These are phyloP conservation scores for Globisporangium rhizosaccharum DNA, from an alignment of 352 stramenopile species.

Conservation along the genomic window DNA sequence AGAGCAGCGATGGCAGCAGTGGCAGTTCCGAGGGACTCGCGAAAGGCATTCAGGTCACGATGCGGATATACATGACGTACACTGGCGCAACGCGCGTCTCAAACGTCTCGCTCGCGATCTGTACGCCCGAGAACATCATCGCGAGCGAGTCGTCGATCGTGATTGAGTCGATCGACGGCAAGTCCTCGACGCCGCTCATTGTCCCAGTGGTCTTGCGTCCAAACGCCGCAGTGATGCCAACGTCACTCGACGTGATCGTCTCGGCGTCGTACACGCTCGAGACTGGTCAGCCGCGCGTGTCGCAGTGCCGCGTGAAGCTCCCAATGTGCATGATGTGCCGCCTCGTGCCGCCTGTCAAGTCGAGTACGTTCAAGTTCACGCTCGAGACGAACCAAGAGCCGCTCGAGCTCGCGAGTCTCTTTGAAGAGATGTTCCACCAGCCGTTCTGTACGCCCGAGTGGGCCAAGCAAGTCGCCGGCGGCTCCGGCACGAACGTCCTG, in stretches of 20 bases:
- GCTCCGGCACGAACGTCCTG: constrained; percentile 65
- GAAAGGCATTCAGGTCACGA: constrained; percentile 49
- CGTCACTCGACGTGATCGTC: constrained; percentile 54
- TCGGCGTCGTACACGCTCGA: constrained; percentile 71
- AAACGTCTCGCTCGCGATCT: constrained; percentile 75
- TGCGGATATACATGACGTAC: constrained; percentile 84
- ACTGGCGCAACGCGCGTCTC: constrained; percentile 55
- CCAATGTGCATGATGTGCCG: constrained; percentile 72
- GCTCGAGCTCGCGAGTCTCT: constrained; percentile 64
- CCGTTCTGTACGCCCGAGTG: constrained; percentile 61
- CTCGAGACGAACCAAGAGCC: constrained; percentile 84
- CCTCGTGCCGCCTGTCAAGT: constrained; percentile 73
- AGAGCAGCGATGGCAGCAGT: background rate
- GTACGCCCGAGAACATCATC: constrained; percentile 54
- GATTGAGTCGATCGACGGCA: constrained; percentile 66
- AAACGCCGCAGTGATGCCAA: constrained; percentile 45
- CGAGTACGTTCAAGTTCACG: constrained; percentile 84
- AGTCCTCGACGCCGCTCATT: constrained; percentile 54
- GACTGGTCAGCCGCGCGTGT: constrained; percentile 63
- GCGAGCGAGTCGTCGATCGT: constrained; percentile 57
- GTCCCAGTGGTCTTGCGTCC: constrained; percentile 54
- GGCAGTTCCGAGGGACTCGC: constrained; percentile 4
- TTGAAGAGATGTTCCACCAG: constrained; percentile 86
- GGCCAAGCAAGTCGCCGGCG: constrained; percentile 57
- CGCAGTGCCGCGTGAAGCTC: constrained; percentile 52